Percentiles rank a stretch among this genome's conserved stretches.
These are phyloP conservation scores for Parafenestella ontariensis DNA, from an alignment of 2,329 filamentous ascomycete genomes.

Conservation along the genomic window DNA sequence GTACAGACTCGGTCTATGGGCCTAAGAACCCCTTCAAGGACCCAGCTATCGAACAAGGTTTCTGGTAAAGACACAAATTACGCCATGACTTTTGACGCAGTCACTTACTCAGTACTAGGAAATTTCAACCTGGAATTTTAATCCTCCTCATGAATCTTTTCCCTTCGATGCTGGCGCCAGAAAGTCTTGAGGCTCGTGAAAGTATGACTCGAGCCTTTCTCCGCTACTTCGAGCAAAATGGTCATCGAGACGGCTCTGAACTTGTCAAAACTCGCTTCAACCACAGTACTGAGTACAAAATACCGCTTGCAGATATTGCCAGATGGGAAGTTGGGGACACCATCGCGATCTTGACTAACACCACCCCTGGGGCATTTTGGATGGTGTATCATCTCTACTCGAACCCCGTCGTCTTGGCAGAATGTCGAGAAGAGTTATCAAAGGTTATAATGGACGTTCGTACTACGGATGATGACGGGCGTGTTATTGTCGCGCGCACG, in stretches of 20 bases:
- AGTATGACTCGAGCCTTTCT: background rate
- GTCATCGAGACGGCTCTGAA: background rate
- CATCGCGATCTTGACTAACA: background rate
- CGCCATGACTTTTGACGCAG: background rate
- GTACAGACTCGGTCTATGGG: conserved; percentile 50
- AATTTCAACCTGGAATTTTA: conserved; percentile 21
- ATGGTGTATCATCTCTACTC: background rate
- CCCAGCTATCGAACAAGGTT: conserved; percentile 25
- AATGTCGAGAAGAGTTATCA: background rate
- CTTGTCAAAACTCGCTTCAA: background rate
- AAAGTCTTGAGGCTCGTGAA: background rate
- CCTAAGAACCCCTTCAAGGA: conserved; percentile 49
- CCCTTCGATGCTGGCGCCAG: background rate
- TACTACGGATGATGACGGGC: no score
- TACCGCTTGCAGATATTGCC: background rate
- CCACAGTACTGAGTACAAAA: background rate
- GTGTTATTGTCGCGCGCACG: background rate
- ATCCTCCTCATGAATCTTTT: background rate
- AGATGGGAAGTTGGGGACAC: background rate
- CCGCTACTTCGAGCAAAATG: background rate
- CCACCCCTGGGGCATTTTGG: background rate
- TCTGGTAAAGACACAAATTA: conserved; percentile 10
- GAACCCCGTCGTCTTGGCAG: background rate
- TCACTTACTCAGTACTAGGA: conserved; percentile 28
- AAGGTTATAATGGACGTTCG: no score